phyloP scores from a whole-genome alignment of 495 filamentous ascomycete species.

The Aspergillus egyptiacus region DNA sequence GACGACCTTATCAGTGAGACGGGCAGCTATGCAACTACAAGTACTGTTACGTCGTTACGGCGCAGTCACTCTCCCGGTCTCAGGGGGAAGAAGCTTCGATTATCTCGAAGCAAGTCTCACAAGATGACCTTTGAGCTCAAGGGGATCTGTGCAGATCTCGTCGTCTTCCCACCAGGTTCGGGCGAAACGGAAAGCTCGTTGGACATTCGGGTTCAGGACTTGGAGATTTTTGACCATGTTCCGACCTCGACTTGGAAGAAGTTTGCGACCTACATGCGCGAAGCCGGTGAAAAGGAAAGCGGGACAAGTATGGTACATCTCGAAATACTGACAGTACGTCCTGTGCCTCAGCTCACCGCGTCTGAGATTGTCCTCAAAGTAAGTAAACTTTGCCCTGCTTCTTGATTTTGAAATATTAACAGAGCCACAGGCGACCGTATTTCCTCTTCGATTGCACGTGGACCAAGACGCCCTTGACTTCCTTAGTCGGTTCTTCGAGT shows the following conservation, averaged over 20 bases:
- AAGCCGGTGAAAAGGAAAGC: slow-evolving; percentile 77
- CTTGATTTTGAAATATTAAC: too few relatives aligned
- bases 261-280: slow-evolving; percentile 88
- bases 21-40: slow-evolving; percentile 71
- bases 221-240: slow-evolving; percentile 91
- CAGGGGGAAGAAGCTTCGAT: slow-evolving; percentile 56
- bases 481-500: slow-evolving; percentile 94
- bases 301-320: slow-evolving; percentile 84
- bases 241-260: slow-evolving; percentile 98
- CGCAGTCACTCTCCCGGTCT: slow-evolving; percentile 40
- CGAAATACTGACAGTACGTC: slow-evolving; percentile 80
- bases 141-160: slow-evolving; percentile 76
- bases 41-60: slow-evolving; percentile 54
- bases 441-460: slow-evolving; percentile 88
- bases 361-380: slow-evolving; percentile 86
- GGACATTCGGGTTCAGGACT: slow-evolving; percentile 71
- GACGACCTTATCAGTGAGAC: slow-evolving; percentile 86
- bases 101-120: slow-evolving; percentile 81
- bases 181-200: slow-evolving; percentile 82
- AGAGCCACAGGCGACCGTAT: slow-evolving; percentile 56
- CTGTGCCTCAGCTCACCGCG: slow-evolving; percentile 74
- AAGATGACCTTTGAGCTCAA: slow-evolving; percentile 94
- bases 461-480: slow-evolving; percentile 99
- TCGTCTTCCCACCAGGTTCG: slow-evolving; percentile 70
- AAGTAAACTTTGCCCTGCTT: slow-evolving; percentile 11